Evolutionary conservation across 768 basidiomycete genomes (phyloP), one percentile per base, ranked within the genome.

Genomic region (Cystobasidiopsis lactophilus): DNA sequence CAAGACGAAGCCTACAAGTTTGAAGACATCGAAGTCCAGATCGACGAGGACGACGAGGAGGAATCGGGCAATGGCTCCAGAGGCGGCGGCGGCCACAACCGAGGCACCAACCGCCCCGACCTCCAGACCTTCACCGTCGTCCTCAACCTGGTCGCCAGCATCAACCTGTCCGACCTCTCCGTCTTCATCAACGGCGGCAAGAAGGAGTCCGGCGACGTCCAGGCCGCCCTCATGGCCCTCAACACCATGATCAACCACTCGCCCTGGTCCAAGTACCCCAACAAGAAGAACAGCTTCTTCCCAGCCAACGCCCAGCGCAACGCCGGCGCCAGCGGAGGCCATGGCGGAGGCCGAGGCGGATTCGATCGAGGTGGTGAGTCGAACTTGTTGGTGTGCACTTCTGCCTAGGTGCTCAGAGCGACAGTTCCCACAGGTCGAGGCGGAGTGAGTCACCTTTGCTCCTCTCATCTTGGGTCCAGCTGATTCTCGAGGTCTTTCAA

Each of bases 261-360:
- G 3, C 55, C 55, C 13, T 29, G 50, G 3, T 21, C 30, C 13
- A 13, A n/a, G 18, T 56, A 52, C 52, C 52, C 55, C 19, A 31
- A 21, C 40, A 56, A 52, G 43, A 41, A 26, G 52, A 33, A 31
- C 21, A 53, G 52, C 29, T 55, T 55, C 54, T 55, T 54, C 40
- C 54, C 54, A 33, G 52, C 54, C 41, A 21, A 24, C 41, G 37
- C 19, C n/a, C 39, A 55, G 18, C 39, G 40, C 19, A 39, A 52
- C n/a, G n/a, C 35, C 21, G n/a, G n/a, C n/a, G n/a, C n/a, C n/a
- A n/a, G n/a, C n/a, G 24, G 45, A 4, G 45, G 45, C n/a, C 24
- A 26, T 23, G 14, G 45, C 23, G 45, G 45, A 4, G 45, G 45
- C 23, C 14, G 45, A 47, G 45, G 41, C 19, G 41, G 41, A 7